These are phyloP conservation scores for Paramecium caudatum DNA, from an alignment of 73 alveolate species.

Conservation along the genomic window DNA sequence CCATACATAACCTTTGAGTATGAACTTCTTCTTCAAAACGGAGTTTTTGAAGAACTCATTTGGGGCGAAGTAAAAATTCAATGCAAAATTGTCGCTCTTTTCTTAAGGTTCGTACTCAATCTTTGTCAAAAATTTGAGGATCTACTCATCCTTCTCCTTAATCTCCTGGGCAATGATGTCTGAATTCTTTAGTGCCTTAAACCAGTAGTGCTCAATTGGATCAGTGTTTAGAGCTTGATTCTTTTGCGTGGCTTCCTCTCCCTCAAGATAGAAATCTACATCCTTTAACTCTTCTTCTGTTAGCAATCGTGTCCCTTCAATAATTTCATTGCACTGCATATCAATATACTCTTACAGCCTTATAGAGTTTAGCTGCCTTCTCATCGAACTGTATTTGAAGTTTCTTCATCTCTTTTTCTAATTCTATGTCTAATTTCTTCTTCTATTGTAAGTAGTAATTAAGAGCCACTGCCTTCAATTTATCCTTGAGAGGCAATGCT, in stretches of 20 bases:
- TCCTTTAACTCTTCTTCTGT: slow-evolving; percentile 77
- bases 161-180: slow-evolving; percentile 74
- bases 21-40: slow-evolving; percentile 85
- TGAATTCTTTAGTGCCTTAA: slow-evolving; percentile 70
- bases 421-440: slow-evolving; percentile 69
- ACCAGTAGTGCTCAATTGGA: slow-evolving; percentile 75
- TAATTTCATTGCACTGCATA: slow-evolving; percentile 70
- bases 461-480: slow-evolving; percentile 75
- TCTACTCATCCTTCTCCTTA: slow-evolving; percentile 74
- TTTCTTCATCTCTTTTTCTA: slow-evolving; percentile 72
- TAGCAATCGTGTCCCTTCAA: slow-evolving; percentile 73
- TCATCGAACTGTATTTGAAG: slow-evolving; percentile 68
- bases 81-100: slow-evolving; percentile 87
- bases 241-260: slow-evolving; percentile 72
- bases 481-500: slow-evolving; percentile 68
- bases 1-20: slow-evolving; percentile 80
- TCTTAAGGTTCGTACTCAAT: slow-evolving; percentile 73
- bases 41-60: slow-evolving; percentile 93
- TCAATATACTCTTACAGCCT: slow-evolving; percentile 29
- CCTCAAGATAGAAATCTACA: slow-evolving; percentile 73
- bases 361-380: slow-evolving; percentile 66
- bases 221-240: slow-evolving; percentile 68
- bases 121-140: slow-evolving; percentile 67
- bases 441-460: slow-evolving; percentile 67
- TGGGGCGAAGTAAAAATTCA: slow-evolving; percentile 86